Percentiles rank a stretch among this genome's conserved stretches.
phyloP scores from a whole-genome alignment of 78 protist genomes.

The Emiliania huxleyi region DNA sequence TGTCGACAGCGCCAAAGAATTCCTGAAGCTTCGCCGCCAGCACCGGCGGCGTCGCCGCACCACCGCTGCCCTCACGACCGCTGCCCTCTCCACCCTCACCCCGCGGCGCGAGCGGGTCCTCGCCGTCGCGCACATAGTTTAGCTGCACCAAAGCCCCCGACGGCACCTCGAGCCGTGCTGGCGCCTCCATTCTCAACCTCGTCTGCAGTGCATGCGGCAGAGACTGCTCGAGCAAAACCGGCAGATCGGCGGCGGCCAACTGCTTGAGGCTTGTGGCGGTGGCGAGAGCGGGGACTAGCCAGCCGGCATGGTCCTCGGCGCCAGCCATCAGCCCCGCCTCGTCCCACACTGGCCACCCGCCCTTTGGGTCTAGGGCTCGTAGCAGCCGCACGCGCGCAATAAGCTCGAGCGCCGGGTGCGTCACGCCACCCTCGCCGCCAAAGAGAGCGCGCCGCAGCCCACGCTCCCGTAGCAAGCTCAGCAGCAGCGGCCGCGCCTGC shows the following conservation, averaged over 20 bases:
- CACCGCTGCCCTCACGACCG: not conserved
- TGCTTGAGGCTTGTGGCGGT: not conserved
- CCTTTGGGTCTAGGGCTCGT: not conserved
- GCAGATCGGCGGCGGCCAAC: not conserved
- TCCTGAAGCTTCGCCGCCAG: not conserved
- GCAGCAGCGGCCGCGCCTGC: not conserved
- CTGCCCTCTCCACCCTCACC: too few relatives aligned
- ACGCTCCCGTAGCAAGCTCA: not conserved
- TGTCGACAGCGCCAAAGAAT: not conserved
- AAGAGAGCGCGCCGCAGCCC: not conserved
- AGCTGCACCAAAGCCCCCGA: not conserved
- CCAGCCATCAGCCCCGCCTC: not conserved
- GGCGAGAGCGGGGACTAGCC: not conserved
- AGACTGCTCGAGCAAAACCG: not conserved
- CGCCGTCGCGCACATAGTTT: not conserved
- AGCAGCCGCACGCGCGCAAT: not conserved
- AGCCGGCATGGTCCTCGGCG: not conserved
- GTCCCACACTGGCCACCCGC: not conserved
- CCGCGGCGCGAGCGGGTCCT: not conserved
- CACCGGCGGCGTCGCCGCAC: not conserved
- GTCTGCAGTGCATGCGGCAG: not conserved
- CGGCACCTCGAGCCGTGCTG: not conserved
- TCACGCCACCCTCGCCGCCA: not conserved
- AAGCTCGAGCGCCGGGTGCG: not conserved
- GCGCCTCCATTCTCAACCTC: not conserved